Evolutionary conservation across 2,329 filamentous ascomycete genomes (phyloP).

Genomic region (Incumbomyces delicatus): DNA sequence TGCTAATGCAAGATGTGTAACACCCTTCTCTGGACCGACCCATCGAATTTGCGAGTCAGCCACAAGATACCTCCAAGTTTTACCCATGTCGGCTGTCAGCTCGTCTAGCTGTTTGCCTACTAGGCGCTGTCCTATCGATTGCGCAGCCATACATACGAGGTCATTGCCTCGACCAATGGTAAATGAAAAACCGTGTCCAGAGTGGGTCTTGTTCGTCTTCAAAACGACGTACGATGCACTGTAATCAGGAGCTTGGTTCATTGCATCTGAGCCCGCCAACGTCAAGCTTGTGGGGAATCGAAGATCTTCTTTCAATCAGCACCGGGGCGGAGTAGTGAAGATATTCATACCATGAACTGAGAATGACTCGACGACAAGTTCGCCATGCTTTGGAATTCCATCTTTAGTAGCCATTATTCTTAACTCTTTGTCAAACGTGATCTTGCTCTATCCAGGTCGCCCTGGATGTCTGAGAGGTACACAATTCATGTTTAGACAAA

Average conservation of each 20-base stretch:
- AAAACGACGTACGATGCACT: slow-evolving; percentile 91
- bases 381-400: no score
- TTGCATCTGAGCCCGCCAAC: slow-evolving; percentile 92
- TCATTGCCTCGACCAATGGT: slow-evolving; percentile 63
- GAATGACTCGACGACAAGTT: no score
- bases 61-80: slow-evolving; percentile 87
- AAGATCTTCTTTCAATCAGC: slow-evolving; percentile 1
- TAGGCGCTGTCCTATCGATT: slow-evolving; percentile 61
- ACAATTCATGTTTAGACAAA: no score
- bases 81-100: slow-evolving; percentile 19
- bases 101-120: slow-evolving; percentile 56
- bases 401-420: no score
- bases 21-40: slow-evolving; percentile 90
- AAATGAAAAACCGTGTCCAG: slow-evolving; percentile 36
- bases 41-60: slow-evolving; percentile 82
- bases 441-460: no score
- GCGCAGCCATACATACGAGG: slow-evolving; percentile 70
- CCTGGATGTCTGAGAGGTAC: no score
- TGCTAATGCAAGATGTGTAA: slow-evolving; percentile 83
- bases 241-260: slow-evolving; percentile 91
- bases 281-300: slow-evolving; percentile 63
- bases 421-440: no score
- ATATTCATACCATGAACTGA: no score
- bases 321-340: no score
- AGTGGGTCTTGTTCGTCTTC: slow-evolving; percentile 56